Evolutionary conservation across 1,139 yeast genomes (phyloP).

Genomic region (Debaryomyces coudertii): DNA sequence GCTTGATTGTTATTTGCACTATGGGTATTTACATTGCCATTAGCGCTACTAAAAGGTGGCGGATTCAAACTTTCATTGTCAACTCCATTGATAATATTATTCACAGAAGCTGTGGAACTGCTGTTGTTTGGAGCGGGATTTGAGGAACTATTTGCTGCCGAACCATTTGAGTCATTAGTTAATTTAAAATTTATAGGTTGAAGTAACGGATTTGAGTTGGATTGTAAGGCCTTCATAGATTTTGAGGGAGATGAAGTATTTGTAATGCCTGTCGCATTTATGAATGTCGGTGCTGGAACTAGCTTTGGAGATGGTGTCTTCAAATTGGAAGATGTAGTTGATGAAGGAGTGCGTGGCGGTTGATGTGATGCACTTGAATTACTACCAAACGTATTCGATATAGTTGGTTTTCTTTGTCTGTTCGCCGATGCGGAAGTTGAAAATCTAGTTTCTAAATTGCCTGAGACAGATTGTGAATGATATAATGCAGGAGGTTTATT

Average conservation of each 20-base stretch:
- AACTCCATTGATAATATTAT: neutral
- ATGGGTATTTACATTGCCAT: neutral
- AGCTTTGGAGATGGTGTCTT: constrained; percentile 49
- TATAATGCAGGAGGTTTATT: constrained; percentile 54
- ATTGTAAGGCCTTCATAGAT: constrained; percentile 57
- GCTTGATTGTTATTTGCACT: neutral
- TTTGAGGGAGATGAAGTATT: constrained; percentile 49
- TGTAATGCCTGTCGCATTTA: constrained; percentile 20
- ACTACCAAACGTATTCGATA: constrained; percentile 38
- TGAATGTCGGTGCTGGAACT: constrained; percentile 28
- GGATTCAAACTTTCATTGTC: neutral
- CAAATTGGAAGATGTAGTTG: constrained; percentile 22
- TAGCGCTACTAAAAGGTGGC: neutral
- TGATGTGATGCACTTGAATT: constrained; percentile 15
- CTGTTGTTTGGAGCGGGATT: neutral
- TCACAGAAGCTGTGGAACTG: neutral
- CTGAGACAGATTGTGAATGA: constrained; percentile 55
- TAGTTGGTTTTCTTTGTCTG: constrained; percentile 41
- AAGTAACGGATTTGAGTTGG: constrained; percentile 50
- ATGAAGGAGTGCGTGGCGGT: constrained; percentile 44
- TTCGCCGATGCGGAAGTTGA: constrained; percentile 23
- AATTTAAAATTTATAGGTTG: constrained; percentile 62
- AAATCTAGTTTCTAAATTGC: constrained; percentile 41
- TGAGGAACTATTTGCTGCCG: neutral
- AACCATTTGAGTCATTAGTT: constrained; percentile 4